Conservation (phyloP, 768 basidiomycete genomes). For the Rhodotorula diobovata region DNA sequence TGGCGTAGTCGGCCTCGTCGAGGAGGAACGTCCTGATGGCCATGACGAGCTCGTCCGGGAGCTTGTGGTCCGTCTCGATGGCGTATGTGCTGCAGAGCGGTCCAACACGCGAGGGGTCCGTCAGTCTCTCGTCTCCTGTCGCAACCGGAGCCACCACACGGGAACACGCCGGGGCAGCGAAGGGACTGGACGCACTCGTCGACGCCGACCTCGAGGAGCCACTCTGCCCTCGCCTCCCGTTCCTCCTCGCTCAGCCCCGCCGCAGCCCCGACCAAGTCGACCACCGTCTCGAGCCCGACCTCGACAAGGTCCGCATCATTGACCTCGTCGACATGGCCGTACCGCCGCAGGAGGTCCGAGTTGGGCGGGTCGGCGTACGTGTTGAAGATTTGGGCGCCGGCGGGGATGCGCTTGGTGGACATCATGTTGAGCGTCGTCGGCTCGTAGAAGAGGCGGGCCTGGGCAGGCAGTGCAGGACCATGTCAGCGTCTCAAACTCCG, state of each 20-base stretch:
- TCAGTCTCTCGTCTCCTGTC: too few relatives aligned
- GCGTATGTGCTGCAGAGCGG: conserved; percentile 54
- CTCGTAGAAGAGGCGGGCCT: conserved; percentile 85
- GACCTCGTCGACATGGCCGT: conserved; percentile 78
- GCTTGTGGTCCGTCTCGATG: conserved; percentile 53
- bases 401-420: conserved; percentile 65
- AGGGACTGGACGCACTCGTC: conserved; percentile 64
- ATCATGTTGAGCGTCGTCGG: conserved; percentile 69
- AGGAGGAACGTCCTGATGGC: conserved; percentile 64
- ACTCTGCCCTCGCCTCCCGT: conserved; percentile 67
- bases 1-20: conserved; percentile 59
- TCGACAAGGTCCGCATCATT: conserved; percentile 43
- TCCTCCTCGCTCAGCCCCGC: conserved; percentile 39
- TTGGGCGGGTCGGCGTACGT: conserved; percentile 91
- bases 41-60: conserved; percentile 60
- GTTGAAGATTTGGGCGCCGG: conserved; percentile 91
- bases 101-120: too few relatives aligned
- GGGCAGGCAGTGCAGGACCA: neutral
- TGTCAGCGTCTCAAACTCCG: too few relatives aligned
- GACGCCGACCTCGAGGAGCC: conserved; percentile 85
- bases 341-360: conserved; percentile 84
- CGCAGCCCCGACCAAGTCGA: conserved; percentile 31
- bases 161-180: too few relatives aligned
- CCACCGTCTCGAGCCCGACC: conserved; percentile 40
- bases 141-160: too few relatives aligned